These are phyloP conservation scores for Fusarium veterinarium DNA, from an alignment of 2,329 filamentous ascomycete genomes.

Conservation along the genomic window DNA sequence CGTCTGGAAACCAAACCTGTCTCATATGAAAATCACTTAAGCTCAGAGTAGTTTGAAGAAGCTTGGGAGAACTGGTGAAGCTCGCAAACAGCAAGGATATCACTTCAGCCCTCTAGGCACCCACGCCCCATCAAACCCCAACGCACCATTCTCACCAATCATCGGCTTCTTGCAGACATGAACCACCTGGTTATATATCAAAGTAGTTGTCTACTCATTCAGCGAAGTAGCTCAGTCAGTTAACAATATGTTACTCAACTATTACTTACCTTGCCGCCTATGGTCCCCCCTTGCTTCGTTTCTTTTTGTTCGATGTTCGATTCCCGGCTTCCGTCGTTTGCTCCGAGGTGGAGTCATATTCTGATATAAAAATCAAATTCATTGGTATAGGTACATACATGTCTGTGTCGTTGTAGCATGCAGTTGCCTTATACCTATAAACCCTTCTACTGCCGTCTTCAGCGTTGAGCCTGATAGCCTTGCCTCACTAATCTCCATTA, in stretches of 20 bases:
- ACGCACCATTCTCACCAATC: constrained; percentile 1
- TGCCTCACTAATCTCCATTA: neutral
- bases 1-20: too few species aligned
- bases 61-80: neutral
- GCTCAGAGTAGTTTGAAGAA: neutral
- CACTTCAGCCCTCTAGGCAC: constrained; percentile 17
- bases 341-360: neutral
- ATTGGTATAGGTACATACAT: neutral
- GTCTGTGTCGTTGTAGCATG: neutral
- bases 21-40: neutral
- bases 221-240: constrained; percentile 39
- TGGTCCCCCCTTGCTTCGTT: constrained; percentile 30
- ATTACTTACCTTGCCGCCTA: constrained; percentile 27
- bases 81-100: neutral
- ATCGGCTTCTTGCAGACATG: neutral
- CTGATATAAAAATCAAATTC: neutral
- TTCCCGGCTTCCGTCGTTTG: neutral
- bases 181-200: constrained; percentile 9
- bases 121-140: neutral
- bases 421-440: neutral
- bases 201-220: neutral
- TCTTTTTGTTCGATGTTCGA: constrained; percentile 22
- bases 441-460: neutral
- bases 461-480: neutral
- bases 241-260: neutral